phyloP scores from a whole-genome alignment of 2,329 filamentous ascomycete genomes.

The Lasiodiplodia gonubiensis region DNA sequence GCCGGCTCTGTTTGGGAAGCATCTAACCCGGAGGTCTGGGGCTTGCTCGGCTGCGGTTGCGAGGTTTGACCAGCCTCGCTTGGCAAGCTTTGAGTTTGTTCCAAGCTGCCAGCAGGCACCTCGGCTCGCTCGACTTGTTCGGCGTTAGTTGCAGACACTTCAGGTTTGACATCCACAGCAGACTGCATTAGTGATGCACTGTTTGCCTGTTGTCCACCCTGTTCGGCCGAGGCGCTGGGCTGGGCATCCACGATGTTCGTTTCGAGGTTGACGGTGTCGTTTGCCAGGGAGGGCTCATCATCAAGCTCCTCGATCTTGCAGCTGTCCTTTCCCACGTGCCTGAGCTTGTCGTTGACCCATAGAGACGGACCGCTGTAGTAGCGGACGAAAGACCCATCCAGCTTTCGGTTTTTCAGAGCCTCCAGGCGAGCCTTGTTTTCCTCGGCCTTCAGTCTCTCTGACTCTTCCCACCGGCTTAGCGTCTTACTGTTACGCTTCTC shows the following conservation, averaged over 20 bases:
- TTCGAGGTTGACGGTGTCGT: not conserved
- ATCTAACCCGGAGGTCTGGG: constrained; percentile 4
- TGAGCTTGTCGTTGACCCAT: constrained; percentile 75
- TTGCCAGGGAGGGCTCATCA: constrained; percentile 30
- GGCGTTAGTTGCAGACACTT: not conserved
- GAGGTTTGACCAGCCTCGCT: not conserved
- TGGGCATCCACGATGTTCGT: not conserved
- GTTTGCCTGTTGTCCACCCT: not conserved
- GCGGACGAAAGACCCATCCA: constrained; percentile 87
- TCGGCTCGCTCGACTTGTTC: not conserved
- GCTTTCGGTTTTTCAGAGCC: constrained; percentile 82
- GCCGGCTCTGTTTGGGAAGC: not conserved
- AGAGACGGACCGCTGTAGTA: constrained; percentile 92
- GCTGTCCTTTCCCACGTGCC: constrained; percentile 64
- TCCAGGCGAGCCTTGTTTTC: constrained; percentile 83
- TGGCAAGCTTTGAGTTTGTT: constrained; percentile 9
- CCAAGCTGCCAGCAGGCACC: not conserved
- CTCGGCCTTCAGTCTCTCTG: constrained; percentile 85
- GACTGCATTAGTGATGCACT: not conserved
- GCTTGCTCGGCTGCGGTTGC: constrained; percentile 28
- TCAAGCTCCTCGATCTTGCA: constrained; percentile 44
- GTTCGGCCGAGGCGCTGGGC: not conserved
- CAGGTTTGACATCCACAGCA: not conserved
- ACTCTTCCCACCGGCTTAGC: constrained; percentile 90
- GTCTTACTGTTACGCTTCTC: constrained; percentile 90